A percentile compares a stretch with the other conserved stretches of the same genome.
phyloP scores from a whole-genome alignment of 2,329 filamentous ascomycete genomes.

The Penicillium palitans region DNA sequence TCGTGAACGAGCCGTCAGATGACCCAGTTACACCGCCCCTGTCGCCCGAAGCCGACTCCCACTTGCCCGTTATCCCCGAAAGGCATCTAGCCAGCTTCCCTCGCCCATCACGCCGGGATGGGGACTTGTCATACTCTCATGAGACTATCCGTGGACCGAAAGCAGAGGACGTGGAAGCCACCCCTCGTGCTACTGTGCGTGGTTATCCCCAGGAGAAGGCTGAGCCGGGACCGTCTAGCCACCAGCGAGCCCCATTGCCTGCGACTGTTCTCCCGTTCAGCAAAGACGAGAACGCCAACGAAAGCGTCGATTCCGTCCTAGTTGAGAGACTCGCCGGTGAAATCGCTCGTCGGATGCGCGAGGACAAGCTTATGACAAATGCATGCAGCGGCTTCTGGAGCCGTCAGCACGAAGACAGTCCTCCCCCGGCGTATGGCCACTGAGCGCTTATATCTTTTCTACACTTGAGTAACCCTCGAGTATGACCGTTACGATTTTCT shows the following conservation, averaged over 20 bases:
- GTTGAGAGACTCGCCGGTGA: slow-evolving; percentile 79
- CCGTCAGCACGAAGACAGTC: slow-evolving; percentile 39
- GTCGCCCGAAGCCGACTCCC: slow-evolving; percentile 43
- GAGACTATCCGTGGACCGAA: slow-evolving; percentile 24
- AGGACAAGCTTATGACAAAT: slow-evolving; percentile 64
- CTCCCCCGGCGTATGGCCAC: slow-evolving; percentile 49
- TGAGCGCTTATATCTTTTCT: slow-evolving; percentile 22
- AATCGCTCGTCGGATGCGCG: slow-evolving; percentile 79
- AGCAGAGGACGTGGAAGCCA: slow-evolving; percentile 34
- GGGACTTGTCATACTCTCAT: slow-evolving; percentile 29
- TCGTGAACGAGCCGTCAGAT: slow-evolving; percentile 61
- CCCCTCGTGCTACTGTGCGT: slow-evolving; percentile 34
- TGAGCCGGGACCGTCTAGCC: slow-evolving; percentile 29
- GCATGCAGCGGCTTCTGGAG: slow-evolving; percentile 41
- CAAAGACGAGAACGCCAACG: slow-evolving; percentile 29
- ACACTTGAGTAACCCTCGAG: slow-evolving; percentile 16
- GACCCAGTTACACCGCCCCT: slow-evolving; percentile 55
- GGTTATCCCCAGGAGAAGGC: slow-evolving; percentile 28
- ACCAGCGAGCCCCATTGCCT: slow-evolving; percentile 29
- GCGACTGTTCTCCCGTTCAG: slow-evolving; percentile 39
- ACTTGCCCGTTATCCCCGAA: slow-evolving; percentile 39
- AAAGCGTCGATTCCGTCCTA: slow-evolving; percentile 49
- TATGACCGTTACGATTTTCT: slow-evolving; percentile 25
- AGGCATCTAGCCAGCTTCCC: slow-evolving; percentile 34
- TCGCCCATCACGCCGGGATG: slow-evolving; percentile 26